These are phyloP conservation scores for Suillus discolor DNA, from an alignment of 768 basidiomycete species.

Conservation along the genomic window DNA sequence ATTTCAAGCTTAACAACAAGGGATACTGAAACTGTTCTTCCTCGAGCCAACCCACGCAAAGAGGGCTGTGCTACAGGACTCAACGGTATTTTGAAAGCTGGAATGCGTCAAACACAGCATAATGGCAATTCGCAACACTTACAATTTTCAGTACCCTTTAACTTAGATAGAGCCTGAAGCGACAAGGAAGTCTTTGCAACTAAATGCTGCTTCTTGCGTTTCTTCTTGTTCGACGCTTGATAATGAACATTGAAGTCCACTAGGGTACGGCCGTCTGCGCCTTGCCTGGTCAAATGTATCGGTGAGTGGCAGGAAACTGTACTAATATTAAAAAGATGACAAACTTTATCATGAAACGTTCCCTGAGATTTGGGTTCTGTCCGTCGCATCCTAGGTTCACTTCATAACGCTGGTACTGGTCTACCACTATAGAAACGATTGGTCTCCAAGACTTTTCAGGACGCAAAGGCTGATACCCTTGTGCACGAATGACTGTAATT, in stretches of 20 bases:
- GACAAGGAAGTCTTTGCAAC: slow-evolving; percentile 55
- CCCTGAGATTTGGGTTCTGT: slow-evolving; percentile 67
- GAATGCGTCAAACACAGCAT: slow-evolving; percentile 14
- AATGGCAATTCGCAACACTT: slow-evolving; percentile 20
- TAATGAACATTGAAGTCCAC: slow-evolving; percentile 62
- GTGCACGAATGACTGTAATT: slow-evolving; percentile 40
- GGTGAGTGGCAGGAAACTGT: neutral
- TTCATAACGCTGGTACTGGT: slow-evolving; percentile 55
- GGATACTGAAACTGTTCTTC: slow-evolving; percentile 7
- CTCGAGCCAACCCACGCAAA: slow-evolving; percentile 14
- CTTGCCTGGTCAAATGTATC: slow-evolving; percentile 34
- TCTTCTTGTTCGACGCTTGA: slow-evolving; percentile 63
- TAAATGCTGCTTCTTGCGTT: slow-evolving; percentile 54
- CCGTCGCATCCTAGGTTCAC: slow-evolving; percentile 66
- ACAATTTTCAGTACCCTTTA: slow-evolving; percentile 50
- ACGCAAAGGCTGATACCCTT: slow-evolving; percentile 45
- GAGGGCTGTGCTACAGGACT: slow-evolving; percentile 29
- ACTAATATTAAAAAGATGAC: slow-evolving; percentile 25
- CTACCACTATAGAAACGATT: slow-evolving; percentile 59
- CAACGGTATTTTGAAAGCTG: slow-evolving; percentile 49
- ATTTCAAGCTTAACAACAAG: slow-evolving; percentile 26
- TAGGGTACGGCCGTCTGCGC: slow-evolving; percentile 33
- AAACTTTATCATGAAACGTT: slow-evolving; percentile 50
- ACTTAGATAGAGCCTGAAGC: slow-evolving; percentile 54
- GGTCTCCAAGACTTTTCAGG: slow-evolving; percentile 70